Conservation (phyloP, 805 yeast species). For the Candida alai region DNA sequence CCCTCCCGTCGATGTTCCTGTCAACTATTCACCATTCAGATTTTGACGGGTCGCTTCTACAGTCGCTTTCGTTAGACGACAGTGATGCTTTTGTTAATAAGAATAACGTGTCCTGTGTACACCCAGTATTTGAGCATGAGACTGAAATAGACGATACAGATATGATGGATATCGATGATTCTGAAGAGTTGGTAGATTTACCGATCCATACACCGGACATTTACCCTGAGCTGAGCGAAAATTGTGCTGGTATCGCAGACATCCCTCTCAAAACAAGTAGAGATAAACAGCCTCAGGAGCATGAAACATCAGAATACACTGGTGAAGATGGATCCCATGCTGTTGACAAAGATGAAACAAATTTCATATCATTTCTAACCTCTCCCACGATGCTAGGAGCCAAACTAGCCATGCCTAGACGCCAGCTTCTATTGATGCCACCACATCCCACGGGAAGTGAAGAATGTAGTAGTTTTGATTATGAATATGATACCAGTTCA, state of each 20-base stretch:
- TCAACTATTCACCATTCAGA: slow-evolving; percentile 13
- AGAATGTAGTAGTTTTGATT: slow-evolving; percentile 16
- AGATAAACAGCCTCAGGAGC: too few species aligned
- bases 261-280: too few species aligned
- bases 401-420: slow-evolving; percentile 31
- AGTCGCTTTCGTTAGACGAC: slow-evolving; percentile 24
- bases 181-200: too few species aligned
- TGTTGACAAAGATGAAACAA: slow-evolving; percentile 11
- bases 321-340: too few species aligned
- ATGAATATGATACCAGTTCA: slow-evolving; percentile 24
- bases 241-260: too few species aligned
- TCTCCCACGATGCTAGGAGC: slow-evolving; percentile 43
- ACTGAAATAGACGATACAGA: slow-evolving; percentile 20
- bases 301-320: too few species aligned
- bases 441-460: slow-evolving; percentile 12
- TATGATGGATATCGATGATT: slow-evolving; percentile 20
- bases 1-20: too few species aligned
- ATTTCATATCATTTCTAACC: slow-evolving; percentile 17
- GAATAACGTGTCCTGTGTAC: too few species aligned
- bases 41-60: slow-evolving; percentile 21
- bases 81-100: too few species aligned
- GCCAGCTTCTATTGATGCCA: slow-evolving; percentile 27
- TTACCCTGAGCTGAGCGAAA: too few species aligned
- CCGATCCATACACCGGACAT: too few species aligned
- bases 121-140: too few species aligned